Evolutionary conservation across 805 yeast species (phyloP), one percentile per base, ranked within the genome.

Genomic region (Cyberlindnera veronae): DNA sequence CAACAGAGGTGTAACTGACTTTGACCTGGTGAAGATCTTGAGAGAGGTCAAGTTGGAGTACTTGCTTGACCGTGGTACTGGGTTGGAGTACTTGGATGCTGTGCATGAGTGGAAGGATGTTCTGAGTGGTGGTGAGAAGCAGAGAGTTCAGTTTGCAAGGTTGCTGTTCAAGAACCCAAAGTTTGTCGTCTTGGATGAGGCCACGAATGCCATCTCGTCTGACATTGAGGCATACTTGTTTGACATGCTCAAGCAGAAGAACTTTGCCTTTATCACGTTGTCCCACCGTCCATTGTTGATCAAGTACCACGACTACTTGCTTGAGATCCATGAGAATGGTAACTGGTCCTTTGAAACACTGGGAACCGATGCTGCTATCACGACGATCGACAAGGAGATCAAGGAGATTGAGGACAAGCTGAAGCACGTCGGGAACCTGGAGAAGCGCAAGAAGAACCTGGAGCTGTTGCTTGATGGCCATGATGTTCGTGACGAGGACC

Each of bases 81-180:
- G 80, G 10, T 62, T 72, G 63, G 63, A 63, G 27, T 67, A 66
- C 46, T 58, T 70, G 23, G 66, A 71, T 47, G 57, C 69, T 5
- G 51, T 62, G 10, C 72, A 81, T 44, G 87, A 81, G 50, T 89
- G 96, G 96, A 81, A 81, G 55, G 95, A 84, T 58, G 83, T 89
- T n/a, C 72, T 89, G 49, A 83, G 93, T 62, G 97, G 97, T n/a
- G 97, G 97, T 42, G 97, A 89, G 61, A 82, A 87, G 63, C 97
- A 89, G 67, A 77, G 95, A 57, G 74, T 89, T 60, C 79, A 87
- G 61, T 84, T 89, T 67, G 96, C 97, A 0, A 72, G 96, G 52
- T 76, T 89, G 3, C 65, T 89, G 50, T 87, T 82, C 66, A 86
- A 84, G 58, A 75, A 76, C 39, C 95, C 95, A 34, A 74, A 76